Conservation (phyloP, 2,329 filamentous ascomycete species). For the Penicillium sp. region DNA sequence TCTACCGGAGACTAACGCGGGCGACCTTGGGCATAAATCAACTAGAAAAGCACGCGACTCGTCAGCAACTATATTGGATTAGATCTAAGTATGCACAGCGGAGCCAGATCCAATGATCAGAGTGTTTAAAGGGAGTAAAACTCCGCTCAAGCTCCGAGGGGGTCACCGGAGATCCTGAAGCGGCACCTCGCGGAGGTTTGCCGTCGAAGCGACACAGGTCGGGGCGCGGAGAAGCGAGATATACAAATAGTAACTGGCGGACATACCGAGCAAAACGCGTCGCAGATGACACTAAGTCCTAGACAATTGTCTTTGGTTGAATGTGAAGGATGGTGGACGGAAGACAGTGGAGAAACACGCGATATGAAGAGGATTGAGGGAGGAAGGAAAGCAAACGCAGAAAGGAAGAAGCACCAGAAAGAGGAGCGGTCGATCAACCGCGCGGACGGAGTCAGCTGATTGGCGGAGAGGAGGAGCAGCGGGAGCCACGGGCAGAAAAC, state of each 20-base stretch:
- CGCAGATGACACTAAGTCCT: background rate
- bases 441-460: constrained; percentile 32
- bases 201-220: constrained; percentile 10
- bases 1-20: constrained; percentile 27
- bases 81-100: background rate
- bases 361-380: constrained; percentile 10
- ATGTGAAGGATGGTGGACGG: background rate
- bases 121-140: background rate
- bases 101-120: background rate
- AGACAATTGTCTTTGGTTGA: background rate
- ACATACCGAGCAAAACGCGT: constrained; percentile 23
- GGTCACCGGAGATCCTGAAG: background rate
- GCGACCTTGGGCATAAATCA: constrained; percentile 18
- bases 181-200: constrained; percentile 1
- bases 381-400: constrained; percentile 12
- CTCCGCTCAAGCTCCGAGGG: background rate
- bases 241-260: constrained; percentile 5
- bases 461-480: constrained; percentile 42
- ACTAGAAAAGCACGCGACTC: constrained; percentile 20
- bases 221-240: constrained; percentile 7
- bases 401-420: constrained; percentile 27
- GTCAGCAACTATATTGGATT: constrained; percentile 15
- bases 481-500: constrained; percentile 30
- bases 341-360: constrained; percentile 10
- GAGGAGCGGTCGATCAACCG: constrained; percentile 42